Base-by-base conservation (phyloP, 257 asterid genomes). In the Avicennia marina region DNA sequence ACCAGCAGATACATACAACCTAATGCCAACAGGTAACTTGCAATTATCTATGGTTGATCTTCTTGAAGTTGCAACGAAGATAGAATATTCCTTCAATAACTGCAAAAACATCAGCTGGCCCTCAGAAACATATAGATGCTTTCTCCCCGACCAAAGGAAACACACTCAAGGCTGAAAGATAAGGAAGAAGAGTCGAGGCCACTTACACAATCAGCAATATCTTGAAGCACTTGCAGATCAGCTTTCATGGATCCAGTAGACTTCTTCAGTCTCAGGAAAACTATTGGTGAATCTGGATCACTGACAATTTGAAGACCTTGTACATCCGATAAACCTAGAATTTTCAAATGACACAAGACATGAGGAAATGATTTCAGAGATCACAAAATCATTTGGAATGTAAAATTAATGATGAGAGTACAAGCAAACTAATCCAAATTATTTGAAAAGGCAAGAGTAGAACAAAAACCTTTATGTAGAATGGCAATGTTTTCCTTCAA, bases 31-130 rank as follows among this genome's bases (percentile, higher is more conserved):
- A 1, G 95, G 96, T 60, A 86, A 68, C 36, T 75, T 78, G 84
- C 97, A 90, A 71, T 82, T 90, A 76, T 90, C 97, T 9, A 87
- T 68, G 4, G 77, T 75, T 8, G 97, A 84, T 75, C 95, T 69
- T 71, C 72, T 90, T 20, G 96, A 78, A 48, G 88, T 77, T 13
- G 78, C 83, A 36, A 90, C 76, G 51, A 87, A 81, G 56, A 90
- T 60, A 3, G 80, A 61, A 66, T 87, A 82, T 58, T 80, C 87
- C 57, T 87, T 85, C 80, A 90, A 29, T 19, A 80, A 79, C 98
- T 90, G 85, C 71, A 75, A 42, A 40, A 12, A 47, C 50, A 57
- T 46, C 53, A 16, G 48, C n/a, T 62, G 13, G 7, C 11, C 32
- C 20, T 65, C 29, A 21, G 15, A 38, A 4, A 3, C 17, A 38